Percentiles rank a stretch among this genome's conserved stretches.
These are phyloP conservation scores for Ploettnerulaceae sp. DNA, from an alignment of 2,329 filamentous ascomycete species.

Conservation along the genomic window DNA sequence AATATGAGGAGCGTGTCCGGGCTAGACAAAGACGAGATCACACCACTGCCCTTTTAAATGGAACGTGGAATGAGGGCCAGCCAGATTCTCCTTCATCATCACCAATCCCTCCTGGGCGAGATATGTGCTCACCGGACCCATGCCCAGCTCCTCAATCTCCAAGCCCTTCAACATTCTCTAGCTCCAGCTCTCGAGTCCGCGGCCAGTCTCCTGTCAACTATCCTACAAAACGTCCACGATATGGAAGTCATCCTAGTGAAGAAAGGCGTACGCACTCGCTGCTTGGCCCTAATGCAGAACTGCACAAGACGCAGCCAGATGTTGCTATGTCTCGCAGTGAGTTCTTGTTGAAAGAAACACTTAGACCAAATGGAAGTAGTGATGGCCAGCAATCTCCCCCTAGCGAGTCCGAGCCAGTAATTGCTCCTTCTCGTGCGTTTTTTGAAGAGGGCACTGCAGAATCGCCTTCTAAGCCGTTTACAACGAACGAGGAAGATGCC, in stretches of 20 bases:
- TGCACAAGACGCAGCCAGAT: constrained; percentile 22
- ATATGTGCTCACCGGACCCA: constrained; percentile 16
- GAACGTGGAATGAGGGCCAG: constrained; percentile 60
- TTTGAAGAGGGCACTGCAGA: constrained; percentile 25
- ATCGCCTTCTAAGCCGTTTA: constrained; percentile 11
- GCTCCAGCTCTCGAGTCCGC: constrained; percentile 13
- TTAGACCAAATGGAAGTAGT: constrained; percentile 13
- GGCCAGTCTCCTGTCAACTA: constrained; percentile 14
- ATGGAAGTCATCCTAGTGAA: constrained; percentile 24
- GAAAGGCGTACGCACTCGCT: constrained; percentile 29
- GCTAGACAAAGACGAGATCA: constrained; percentile 42
- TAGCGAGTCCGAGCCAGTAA: constrained; percentile 6
- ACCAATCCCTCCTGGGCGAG: constrained; percentile 16
- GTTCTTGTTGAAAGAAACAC: not conserved
- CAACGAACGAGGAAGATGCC: constrained; percentile 44
- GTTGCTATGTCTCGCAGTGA: constrained; percentile 16
- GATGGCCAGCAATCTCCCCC: constrained; percentile 29
- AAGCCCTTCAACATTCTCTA: constrained; percentile 5
- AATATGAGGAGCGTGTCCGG: constrained; percentile 30
- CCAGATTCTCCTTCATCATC: constrained; percentile 48
- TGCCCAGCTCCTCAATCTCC: constrained; percentile 10
- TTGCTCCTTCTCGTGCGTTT: constrained; percentile 14
- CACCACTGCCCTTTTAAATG: constrained; percentile 48
- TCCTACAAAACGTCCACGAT: constrained; percentile 25
- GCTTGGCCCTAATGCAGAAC: constrained; percentile 23